Percentiles rank a stretch among this genome's conserved stretches.
phyloP scores from a whole-genome alignment of 441 rosid species.

The Brassica hybrid region DNA sequence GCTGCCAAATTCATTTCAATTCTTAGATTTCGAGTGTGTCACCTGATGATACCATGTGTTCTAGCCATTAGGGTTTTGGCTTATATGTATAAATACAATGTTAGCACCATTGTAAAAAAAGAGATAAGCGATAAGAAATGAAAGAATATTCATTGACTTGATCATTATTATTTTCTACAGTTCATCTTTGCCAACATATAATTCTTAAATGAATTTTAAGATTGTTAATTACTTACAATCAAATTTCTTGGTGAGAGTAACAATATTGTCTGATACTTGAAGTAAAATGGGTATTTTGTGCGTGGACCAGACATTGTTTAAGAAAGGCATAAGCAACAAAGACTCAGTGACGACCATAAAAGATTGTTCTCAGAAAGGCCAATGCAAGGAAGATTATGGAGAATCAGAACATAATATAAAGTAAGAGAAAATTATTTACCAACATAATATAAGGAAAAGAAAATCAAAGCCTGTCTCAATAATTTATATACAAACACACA shows the following conservation, averaged over 20 bases:
- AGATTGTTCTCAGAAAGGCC: constrained; percentile 57
- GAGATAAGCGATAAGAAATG: background rate
- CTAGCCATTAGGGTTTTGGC: background rate
- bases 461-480: constrained; percentile 13
- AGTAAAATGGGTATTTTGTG: background rate
- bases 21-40: background rate
- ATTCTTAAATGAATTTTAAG: background rate
- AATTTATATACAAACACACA: background rate
- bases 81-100: background rate
- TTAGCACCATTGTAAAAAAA: background rate
- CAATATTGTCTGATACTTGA: background rate
- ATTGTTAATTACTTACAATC: background rate
- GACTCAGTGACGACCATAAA: constrained; percentile 69
- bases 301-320: constrained; percentile 36
- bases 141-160: background rate
- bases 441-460: background rate
- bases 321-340: constrained; percentile 61
- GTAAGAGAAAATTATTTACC: background rate
- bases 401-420: constrained; percentile 45
- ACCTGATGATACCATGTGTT: background rate
- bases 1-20: background rate
- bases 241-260: background rate
- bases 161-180: background rate
- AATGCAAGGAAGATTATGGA: constrained; percentile 43
- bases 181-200: background rate